Conservation (phyloP, 2,329 filamentous ascomycete species). For the Cladophialophora bantiana region DNA sequence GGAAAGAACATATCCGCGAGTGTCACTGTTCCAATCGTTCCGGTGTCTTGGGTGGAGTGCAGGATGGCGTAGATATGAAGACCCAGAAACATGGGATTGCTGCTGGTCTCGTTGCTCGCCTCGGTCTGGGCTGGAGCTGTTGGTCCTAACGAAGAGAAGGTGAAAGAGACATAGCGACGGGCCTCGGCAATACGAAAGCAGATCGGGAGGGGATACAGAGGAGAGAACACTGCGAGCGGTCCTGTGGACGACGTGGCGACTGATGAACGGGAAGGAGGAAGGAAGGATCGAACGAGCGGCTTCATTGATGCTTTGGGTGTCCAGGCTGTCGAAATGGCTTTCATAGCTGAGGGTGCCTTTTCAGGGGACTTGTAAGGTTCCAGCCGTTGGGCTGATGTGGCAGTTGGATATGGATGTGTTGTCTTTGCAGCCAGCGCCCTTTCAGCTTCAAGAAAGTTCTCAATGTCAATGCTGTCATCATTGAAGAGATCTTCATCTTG, state of each 20-base stretch:
- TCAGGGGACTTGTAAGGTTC: background rate
- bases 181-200: constrained; percentile 22
- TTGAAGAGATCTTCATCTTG: constrained; percentile 18
- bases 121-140: background rate
- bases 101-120: background rate
- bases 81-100: background rate
- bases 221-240: background rate
- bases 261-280: background rate
- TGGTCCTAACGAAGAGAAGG: background rate
- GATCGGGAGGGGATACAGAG: background rate
- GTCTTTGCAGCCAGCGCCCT: background rate
- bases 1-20: constrained; percentile 34
- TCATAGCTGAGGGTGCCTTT: background rate
- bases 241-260: background rate
- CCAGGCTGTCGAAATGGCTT: background rate
- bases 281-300: constrained; percentile 12
- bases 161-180: constrained; percentile 15
- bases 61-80: constrained; percentile 15
- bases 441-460: constrained; percentile 17
- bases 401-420: background rate
- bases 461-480: constrained; percentile 9
- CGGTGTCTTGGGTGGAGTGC: background rate
- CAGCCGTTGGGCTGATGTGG: background rate
- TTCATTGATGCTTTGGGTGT: constrained; percentile 7
- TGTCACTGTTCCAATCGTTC: background rate